phyloP scores from a whole-genome alignment of 78 protist genomes.

The Capsaspora owczarzaki region DNA sequence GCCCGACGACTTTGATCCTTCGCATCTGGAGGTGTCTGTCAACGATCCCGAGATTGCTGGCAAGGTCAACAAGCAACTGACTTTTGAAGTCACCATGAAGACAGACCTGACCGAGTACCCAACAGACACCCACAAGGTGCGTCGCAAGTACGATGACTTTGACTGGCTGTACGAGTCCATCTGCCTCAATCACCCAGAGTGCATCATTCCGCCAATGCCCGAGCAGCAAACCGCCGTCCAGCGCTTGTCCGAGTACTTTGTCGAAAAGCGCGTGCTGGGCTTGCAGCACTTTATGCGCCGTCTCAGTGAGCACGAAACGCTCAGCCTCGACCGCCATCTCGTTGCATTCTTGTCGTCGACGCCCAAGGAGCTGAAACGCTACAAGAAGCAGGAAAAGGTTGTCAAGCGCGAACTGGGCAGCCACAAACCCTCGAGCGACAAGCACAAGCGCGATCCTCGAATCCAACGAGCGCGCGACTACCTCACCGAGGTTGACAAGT shows the following conservation, averaged over 20 bases:
- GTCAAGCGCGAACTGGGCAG: too few relatives aligned
- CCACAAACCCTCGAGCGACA: too few relatives aligned
- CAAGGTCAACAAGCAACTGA: background rate
- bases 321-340: background rate
- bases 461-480: too few relatives aligned
- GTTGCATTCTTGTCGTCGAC: background rate
- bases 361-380: background rate
- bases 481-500: too few relatives aligned
- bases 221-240: background rate
- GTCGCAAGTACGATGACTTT: background rate
- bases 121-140: background rate
- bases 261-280: background rate
- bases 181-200: background rate
- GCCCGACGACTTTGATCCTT: too few relatives aligned
- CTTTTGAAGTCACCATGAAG: background rate
- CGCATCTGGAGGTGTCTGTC: background rate
- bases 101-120: background rate
- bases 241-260: background rate
- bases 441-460: too few relatives aligned
- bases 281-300: background rate
- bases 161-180: background rate
- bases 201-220: slow-evolving; percentile 1
- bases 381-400: background rate
- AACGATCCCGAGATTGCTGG: background rate
- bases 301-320: background rate